phyloP scores from a whole-genome alignment of 768 basidiomycete species.

The Xerocomellus chrysenteron region DNA sequence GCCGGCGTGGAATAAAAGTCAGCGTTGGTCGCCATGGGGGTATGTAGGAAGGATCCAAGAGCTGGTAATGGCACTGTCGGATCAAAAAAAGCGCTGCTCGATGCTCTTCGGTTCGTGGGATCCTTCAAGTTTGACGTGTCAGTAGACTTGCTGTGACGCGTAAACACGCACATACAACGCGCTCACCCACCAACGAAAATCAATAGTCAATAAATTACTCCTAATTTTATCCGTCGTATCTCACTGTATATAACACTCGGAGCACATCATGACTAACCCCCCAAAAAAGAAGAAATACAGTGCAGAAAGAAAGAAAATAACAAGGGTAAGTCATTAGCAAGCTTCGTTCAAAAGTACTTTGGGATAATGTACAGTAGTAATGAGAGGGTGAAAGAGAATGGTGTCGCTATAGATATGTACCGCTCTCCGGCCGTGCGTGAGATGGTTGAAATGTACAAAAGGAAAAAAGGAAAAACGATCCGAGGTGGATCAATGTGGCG shows the following conservation, averaged over 20 bases:
- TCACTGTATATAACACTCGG: background rate
- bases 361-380: constrained; percentile 2
- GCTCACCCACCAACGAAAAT: background rate
- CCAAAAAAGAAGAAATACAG: background rate
- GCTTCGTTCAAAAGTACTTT: background rate
- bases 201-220: background rate
- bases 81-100: background rate
- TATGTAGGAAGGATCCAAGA: constrained; percentile 39
- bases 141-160: constrained; percentile 8
- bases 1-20: constrained; percentile 39
- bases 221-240: background rate
- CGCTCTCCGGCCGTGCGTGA: constrained; percentile 5
- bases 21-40: constrained; percentile 42
- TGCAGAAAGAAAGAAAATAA: background rate
- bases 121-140: background rate
- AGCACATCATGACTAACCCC: background rate
- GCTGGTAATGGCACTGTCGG: too few species aligned
- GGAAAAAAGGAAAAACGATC: background rate
- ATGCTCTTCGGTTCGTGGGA: background rate
- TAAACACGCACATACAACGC: constrained; percentile 31
- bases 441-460: constrained; percentile 9
- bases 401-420: constrained; percentile 11
- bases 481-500: background rate
- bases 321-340: background rate
- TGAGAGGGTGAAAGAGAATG: background rate